A percentile compares a stretch with the other conserved stretches of the same genome.
These are phyloP conservation scores for Aspergillus sclerotioniger DNA, from an alignment of 495 filamentous ascomycete species.

Conservation along the genomic window DNA sequence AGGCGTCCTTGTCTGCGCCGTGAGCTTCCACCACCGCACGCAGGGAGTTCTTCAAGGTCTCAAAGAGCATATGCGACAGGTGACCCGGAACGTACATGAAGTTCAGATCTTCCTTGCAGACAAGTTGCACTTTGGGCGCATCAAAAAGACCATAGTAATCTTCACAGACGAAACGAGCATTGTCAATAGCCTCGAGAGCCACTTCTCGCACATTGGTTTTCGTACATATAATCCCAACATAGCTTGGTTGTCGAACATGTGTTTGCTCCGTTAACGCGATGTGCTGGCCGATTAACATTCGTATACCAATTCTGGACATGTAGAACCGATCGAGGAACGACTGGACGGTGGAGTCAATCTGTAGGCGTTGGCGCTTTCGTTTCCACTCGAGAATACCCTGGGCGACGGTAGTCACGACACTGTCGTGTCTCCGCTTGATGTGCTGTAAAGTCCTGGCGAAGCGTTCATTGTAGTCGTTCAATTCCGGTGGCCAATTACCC, in stretches of 20 bases:
- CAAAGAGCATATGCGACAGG: slow-evolving; percentile 97
- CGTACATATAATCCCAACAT: slow-evolving; percentile 98
- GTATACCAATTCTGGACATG: slow-evolving; percentile 99
- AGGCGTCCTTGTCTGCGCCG: slow-evolving; percentile 90
- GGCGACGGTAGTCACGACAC: slow-evolving; percentile 91
- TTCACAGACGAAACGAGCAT: slow-evolving; percentile 96
- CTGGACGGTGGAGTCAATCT: slow-evolving; percentile 96
- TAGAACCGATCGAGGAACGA: slow-evolving; percentile 97
- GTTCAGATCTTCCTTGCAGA: slow-evolving; percentile 87
- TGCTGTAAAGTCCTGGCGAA: slow-evolving; percentile 82
- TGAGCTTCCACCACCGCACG: slow-evolving; percentile 95
- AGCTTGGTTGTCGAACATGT: slow-evolving; percentile 80
- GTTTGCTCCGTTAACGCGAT: slow-evolving; percentile 93
- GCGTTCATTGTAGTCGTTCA: slow-evolving; percentile 88
- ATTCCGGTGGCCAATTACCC: slow-evolving; percentile 88
- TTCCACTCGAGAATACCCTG: slow-evolving; percentile 98
- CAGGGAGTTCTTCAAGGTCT: slow-evolving; percentile 97
- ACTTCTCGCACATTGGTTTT: slow-evolving; percentile 96
- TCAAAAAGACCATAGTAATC: slow-evolving; percentile 99
- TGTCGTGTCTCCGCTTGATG: slow-evolving; percentile 94
- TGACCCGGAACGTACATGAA: slow-evolving; percentile 99
- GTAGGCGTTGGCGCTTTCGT: slow-evolving; percentile 91
- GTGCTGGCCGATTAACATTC: slow-evolving; percentile 98
- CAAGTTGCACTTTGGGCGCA: slow-evolving; percentile 91
- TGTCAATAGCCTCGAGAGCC: slow-evolving; percentile 95